A percentile compares a stretch with the other conserved stretches of the same genome.
phyloP scores from a whole-genome alignment of 2,329 filamentous ascomycete genomes.

The Cytospora piceae region DNA sequence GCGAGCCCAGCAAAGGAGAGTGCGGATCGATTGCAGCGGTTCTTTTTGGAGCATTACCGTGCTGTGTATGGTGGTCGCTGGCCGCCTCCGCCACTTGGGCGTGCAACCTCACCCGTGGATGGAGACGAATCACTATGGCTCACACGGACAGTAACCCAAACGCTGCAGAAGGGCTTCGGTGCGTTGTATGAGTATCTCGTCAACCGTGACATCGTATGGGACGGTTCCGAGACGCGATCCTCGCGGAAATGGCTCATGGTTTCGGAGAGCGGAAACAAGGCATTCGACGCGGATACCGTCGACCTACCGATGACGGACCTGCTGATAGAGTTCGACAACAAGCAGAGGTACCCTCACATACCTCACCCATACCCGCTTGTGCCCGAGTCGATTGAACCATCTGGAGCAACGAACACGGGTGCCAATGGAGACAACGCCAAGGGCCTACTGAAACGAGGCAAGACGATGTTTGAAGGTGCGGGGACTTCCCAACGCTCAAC shows the following conservation, averaged over 20 bases:
- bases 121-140: slow-evolving; percentile 60
- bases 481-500: slow-evolving; percentile 32
- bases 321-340: slow-evolving; percentile 67
- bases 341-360: slow-evolving; percentile 65
- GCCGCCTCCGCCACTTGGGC: slow-evolving; percentile 52
- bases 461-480: slow-evolving; percentile 35
- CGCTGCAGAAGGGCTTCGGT: slow-evolving; percentile 68
- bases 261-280: slow-evolving; percentile 48
- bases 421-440: slow-evolving; percentile 1
- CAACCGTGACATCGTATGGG: slow-evolving; percentile 68
- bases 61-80: slow-evolving; percentile 58
- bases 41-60: slow-evolving; percentile 62
- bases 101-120: slow-evolving; percentile 32
- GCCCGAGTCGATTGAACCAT: slow-evolving; percentile 53
- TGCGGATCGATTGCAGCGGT: slow-evolving; percentile 63
- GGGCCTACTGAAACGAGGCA: slow-evolving; percentile 35
- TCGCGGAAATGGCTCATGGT: slow-evolving; percentile 69
- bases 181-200: slow-evolving; percentile 73
- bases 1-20: slow-evolving; percentile 52
- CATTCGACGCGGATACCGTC: slow-evolving; percentile 52
- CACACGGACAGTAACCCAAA: slow-evolving; percentile 58
- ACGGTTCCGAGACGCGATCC: slow-evolving; percentile 62
- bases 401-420: slow-evolving; percentile 12
- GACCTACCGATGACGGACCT: slow-evolving; percentile 70
- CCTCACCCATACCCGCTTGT: slow-evolving; percentile 69